A percentile compares a stretch with the other conserved stretches of the same genome.
These are phyloP conservation scores for Diaporthe eres DNA, from an alignment of 2,329 filamentous ascomycete genomes.

Conservation along the genomic window DNA sequence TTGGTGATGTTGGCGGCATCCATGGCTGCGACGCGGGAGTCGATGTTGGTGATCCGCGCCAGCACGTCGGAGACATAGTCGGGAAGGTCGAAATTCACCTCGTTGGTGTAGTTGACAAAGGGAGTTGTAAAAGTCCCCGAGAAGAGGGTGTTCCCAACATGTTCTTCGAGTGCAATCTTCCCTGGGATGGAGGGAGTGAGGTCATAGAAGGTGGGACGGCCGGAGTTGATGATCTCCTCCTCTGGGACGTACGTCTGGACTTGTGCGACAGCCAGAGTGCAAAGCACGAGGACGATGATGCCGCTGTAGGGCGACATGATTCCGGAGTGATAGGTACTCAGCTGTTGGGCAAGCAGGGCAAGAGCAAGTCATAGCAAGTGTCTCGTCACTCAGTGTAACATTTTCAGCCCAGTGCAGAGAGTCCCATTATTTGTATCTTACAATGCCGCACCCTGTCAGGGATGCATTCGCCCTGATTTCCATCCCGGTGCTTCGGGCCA, in stretches of 20 bases:
- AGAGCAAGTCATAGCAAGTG: too few relatives aligned
- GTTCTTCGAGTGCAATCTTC: constrained; percentile 30
- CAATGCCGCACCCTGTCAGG: neutral
- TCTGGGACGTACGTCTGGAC: constrained; percentile 12
- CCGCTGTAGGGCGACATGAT: neutral
- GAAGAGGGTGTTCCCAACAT: constrained; percentile 27
- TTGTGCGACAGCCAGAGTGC: neutral
- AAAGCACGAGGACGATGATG: neutral
- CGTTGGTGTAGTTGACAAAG: constrained; percentile 15
- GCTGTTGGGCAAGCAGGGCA: too few relatives aligned
- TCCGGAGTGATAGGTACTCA: neutral
- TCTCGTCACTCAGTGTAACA: neutral
- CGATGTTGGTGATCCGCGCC: constrained; percentile 35
- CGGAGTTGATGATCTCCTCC: constrained; percentile 24
- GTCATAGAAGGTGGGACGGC: constrained; percentile 26
- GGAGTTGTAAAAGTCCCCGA: constrained; percentile 19
- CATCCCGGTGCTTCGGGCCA: neutral
- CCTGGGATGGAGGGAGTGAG: constrained; percentile 16
- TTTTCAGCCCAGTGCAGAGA: neutral
- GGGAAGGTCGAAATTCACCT: constrained; percentile 32
- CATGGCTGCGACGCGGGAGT: constrained; percentile 40
- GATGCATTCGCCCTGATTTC: neutral
- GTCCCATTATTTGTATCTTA: neutral
- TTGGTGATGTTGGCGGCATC: constrained; percentile 42
- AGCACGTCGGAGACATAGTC: constrained; percentile 40